Evolutionary conservation across 805 yeast species (phyloP), one percentile per base, ranked within the genome.

Genomic region (Suhomyces sp.): DNA sequence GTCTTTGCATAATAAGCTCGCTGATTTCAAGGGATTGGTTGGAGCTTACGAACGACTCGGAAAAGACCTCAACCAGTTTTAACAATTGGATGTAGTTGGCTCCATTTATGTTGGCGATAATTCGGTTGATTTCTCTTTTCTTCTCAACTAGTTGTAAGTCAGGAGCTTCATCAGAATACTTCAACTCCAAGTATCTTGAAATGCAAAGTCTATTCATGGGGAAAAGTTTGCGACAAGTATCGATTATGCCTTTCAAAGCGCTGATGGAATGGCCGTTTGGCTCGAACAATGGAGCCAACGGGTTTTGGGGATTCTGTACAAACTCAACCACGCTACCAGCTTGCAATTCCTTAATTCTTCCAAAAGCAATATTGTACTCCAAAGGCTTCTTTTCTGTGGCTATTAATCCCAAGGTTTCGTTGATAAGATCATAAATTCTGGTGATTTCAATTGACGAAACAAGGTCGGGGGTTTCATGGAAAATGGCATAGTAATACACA

Each of bases 121-220:
- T 36, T 9, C 35, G 44, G 4, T 15, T 24, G 4, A 52, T 36
- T 35, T 47, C 54, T 35, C 49, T 42, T 10, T 31, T 46, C 17
- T 29, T 36, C 4, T 54, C 54, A 15, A 13, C 12, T 12, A 22
- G 13, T 13, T 45, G 22, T 8, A 36, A 6, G 3, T 36, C 41
- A 5, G 41, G 24, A 15, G 46, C 6, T 13, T 44, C 12, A 27
- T 33, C 19, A 23, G 42, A 19, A 41, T 48, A 44, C 51, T 67
- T 69, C 41, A 68, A 59, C 12, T 56, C 46, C 44, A 74, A 57
- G 51, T 59, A 74, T 27, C 65, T 62, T 4, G 49, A 49, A n/a
- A 74, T 60, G 1, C 75, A 67, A n/a, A 71, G 60, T 35, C 68
- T 70, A 47, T 68, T 71, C 40, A 69, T 63, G 0, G 76, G 70